Conservation (phyloP, 495 filamentous ascomycete genomes). For the Amphirosellinia nigrospora region DNA sequence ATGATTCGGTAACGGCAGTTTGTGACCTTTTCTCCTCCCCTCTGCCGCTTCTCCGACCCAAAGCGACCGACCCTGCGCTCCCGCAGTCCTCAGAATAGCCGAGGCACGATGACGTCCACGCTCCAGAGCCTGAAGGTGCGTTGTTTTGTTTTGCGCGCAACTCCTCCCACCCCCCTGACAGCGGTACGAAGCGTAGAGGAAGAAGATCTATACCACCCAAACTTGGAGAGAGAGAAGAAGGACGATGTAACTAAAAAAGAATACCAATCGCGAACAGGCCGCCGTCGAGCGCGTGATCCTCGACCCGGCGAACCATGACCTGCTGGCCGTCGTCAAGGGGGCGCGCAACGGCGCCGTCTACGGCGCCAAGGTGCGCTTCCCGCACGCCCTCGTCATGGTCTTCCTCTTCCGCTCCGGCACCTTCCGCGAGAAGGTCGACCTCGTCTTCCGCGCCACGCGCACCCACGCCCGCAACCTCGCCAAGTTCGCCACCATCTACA, state of each 20-base stretch:
- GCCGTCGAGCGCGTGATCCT: constrained; percentile 73
- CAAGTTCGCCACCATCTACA: constrained; percentile 89
- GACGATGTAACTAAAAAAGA: background rate
- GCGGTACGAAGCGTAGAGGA: background rate
- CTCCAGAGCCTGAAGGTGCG: constrained; percentile 24
- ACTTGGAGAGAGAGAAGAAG: too few species aligned
- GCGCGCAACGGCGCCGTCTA: constrained; percentile 97
- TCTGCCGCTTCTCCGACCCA: constrained; percentile 2
- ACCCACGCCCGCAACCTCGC: constrained; percentile 92
- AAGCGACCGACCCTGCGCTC: constrained; percentile 8
- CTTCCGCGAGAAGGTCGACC: constrained; percentile 74
- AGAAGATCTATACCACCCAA: too few species aligned
- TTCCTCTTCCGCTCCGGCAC: constrained; percentile 92
- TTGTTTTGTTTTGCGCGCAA: constrained; percentile 13
- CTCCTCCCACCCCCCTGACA: background rate
- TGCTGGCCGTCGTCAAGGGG: constrained; percentile 84
- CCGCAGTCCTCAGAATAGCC: constrained; percentile 20
- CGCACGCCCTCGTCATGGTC: constrained; percentile 97
- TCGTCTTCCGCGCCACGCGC: constrained; percentile 84
- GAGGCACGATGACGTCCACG: constrained; percentile 30
- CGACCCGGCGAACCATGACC: constrained; percentile 80
- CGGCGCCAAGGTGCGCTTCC: constrained; percentile 97
- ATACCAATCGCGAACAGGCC: constrained; percentile 34
- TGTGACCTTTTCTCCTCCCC: background rate
- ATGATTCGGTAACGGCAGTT: constrained; percentile 15